Percentiles rank a stretch among this genome's conserved stretches.
These are phyloP conservation scores for Juglanconis oblonga DNA, from an alignment of 2,329 filamentous ascomycete species.

Conservation along the genomic window DNA sequence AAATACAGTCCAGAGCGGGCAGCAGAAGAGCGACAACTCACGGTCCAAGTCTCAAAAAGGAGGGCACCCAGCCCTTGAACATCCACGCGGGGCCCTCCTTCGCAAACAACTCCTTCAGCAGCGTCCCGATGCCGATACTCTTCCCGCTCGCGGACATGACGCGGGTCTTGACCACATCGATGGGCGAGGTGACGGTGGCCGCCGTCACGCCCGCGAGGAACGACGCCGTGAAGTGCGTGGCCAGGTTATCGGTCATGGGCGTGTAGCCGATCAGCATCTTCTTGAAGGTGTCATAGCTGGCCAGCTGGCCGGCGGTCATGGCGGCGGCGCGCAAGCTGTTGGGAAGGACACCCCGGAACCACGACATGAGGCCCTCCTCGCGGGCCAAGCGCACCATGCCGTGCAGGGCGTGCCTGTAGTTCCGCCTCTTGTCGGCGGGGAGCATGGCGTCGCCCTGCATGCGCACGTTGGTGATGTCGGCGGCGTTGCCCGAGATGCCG, in stretches of 20 bases:
- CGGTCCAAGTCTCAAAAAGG: constrained; percentile 63
- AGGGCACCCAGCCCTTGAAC: constrained; percentile 89
- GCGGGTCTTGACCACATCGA: constrained; percentile 86
- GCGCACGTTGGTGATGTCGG: constrained; percentile 94
- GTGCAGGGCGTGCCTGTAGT: constrained; percentile 86
- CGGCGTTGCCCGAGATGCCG: constrained; percentile 87
- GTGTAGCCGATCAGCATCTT: constrained; percentile 63
- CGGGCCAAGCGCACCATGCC: constrained; percentile 84
- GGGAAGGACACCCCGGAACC: constrained; percentile 84
- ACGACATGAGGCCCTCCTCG: constrained; percentile 71
- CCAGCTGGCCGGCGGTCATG: constrained; percentile 83
- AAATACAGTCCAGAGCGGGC: not conserved
- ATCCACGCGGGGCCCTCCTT: constrained; percentile 76
- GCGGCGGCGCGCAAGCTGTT: constrained; percentile 79
- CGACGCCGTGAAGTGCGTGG: constrained; percentile 74
- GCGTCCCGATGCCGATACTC: constrained; percentile 48
- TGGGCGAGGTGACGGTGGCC: constrained; percentile 79
- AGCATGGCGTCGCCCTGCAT: constrained; percentile 94
- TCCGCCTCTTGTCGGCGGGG: constrained; percentile 68
- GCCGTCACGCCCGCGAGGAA: constrained; percentile 79
- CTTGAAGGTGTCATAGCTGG: constrained; percentile 84
- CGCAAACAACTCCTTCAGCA: constrained; percentile 66
- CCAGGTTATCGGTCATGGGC: constrained; percentile 65
- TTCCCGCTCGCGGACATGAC: constrained; percentile 68
- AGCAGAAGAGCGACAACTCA: constrained; percentile 35